Evolutionary conservation across 495 filamentous ascomycete species (phyloP), one percentile per base, ranked within the genome.

Genomic region (Penicillium arizonense): DNA sequence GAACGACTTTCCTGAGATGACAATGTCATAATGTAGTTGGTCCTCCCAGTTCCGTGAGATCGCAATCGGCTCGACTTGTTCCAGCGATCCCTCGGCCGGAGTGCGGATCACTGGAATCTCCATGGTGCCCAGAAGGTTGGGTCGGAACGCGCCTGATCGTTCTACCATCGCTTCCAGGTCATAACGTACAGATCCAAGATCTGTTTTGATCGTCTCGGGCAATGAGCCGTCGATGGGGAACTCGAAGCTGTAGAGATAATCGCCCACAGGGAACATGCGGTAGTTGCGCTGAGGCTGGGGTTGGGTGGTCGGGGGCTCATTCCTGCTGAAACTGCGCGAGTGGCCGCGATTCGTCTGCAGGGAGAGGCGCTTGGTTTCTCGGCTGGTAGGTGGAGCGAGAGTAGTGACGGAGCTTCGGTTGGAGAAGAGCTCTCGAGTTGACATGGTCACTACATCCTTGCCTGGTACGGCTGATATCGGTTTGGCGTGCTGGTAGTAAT

Each of bases 31-130:
- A 61, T 97, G 92, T 30, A 98, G 80, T 62, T 98, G 94, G 62
- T 98, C 95, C 62, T 98, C 94, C 94, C 94, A 98, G 50, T 91
- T 92, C 21, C 94, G 79, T 47, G 89, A 96, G 61, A 98, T 97
- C 18, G 93, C 93, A 67, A 98, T 98, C 12, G 94, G 94, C 63
- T 98, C 94, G 23, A 92, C 84, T 69, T 91, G 89, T 63, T 98
- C 95, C 44, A 97, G 74, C 4, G 93, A 97, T 43, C 91, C 82
- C 73, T 97, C 91, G 14, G 93, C 85, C 0, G 94, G 94, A 2
- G 93, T 86, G 13, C 94, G 86, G 24, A 98, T 88, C 39, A 98
- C 82, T 4, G 81, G 82, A 9, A 98, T 84, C 65, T 97, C 95
- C 67, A 90, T 87, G 12, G 74, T 80, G 16, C 94, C 94, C 33